Conservation (phyloP, 2,329 filamentous ascomycete species). For the Neoascochyta sp. region DNA sequence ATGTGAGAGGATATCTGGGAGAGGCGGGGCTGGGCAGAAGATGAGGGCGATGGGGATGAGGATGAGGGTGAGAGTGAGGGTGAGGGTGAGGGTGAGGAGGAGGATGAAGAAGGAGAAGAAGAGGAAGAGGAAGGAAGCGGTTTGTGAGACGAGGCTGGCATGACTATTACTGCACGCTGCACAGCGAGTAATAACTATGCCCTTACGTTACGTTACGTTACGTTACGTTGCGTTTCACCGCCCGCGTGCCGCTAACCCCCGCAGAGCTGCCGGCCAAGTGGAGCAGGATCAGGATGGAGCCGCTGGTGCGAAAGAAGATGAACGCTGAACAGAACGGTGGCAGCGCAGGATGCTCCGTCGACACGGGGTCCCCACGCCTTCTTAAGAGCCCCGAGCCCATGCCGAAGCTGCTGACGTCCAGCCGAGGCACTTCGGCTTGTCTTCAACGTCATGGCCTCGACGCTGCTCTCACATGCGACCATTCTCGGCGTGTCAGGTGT, state of each 20-base stretch:
- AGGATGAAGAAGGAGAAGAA: slow-evolving; percentile 6
- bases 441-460: too few relatives aligned
- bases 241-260: slow-evolving; percentile 22
- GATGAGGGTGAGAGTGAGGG: slow-evolving; percentile 7
- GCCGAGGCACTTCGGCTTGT: slow-evolving; percentile 34
- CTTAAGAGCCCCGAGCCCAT: slow-evolving; percentile 10
- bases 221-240: too few relatives aligned
- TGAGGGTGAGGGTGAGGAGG: slow-evolving; percentile 8
- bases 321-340: not conserved
- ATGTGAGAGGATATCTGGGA: slow-evolving; percentile 66
- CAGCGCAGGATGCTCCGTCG: slow-evolving; percentile 3
- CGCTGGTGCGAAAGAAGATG: slow-evolving; percentile 7
- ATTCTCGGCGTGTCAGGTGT: too few relatives aligned
- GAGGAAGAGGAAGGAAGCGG: slow-evolving; percentile 8
- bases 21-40: slow-evolving; percentile 41
- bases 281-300: slow-evolving; percentile 17
- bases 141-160: slow-evolving; percentile 22
- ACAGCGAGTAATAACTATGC: too few relatives aligned
- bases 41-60: slow-evolving; percentile 12
- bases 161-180: slow-evolving; percentile 13
- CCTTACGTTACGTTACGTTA: slow-evolving; percentile 22
- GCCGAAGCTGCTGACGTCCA: slow-evolving; percentile 10
- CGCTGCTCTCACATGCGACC: too few relatives aligned
- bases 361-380: slow-evolving; percentile 11
- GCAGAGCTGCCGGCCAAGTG: slow-evolving; percentile 19